These are phyloP conservation scores for Rubroboletus satanas DNA, from an alignment of 768 basidiomycete genomes.

Conservation along the genomic window DNA sequence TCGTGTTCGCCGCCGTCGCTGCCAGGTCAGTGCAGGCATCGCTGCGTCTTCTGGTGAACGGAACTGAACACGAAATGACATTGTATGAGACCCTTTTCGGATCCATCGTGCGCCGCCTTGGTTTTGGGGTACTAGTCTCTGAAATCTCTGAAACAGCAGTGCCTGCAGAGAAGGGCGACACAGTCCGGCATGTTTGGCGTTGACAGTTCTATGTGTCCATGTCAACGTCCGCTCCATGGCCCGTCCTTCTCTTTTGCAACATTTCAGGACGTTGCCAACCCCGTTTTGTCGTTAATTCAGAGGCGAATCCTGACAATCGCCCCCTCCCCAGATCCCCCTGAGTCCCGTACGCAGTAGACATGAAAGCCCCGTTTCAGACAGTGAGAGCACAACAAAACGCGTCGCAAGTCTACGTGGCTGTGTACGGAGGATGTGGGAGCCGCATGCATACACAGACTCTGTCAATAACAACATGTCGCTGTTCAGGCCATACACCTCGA, in stretches of 20 bases:
- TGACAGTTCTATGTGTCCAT: neutral
- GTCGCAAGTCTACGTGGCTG: no score
- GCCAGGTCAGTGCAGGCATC: no score
- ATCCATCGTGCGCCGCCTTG: no score
- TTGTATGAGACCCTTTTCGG: neutral
- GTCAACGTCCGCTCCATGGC: neutral
- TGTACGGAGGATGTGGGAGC: neutral
- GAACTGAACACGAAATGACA: neutral
- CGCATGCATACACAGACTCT: neutral
- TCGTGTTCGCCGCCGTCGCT: constrained; percentile 3
- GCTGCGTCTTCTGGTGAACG: neutral
- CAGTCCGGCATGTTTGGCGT: neutral
- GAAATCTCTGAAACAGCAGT: neutral
- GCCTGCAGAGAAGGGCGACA: neutral
- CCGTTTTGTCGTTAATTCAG: neutral
- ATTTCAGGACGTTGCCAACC: neutral
- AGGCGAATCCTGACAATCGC: neutral
- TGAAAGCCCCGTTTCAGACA: neutral
- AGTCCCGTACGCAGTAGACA: neutral
- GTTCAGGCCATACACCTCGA: constrained; percentile 16
- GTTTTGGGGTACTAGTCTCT: no score
- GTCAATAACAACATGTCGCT: neutral
- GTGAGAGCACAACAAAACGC: no score
- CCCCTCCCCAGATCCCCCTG: neutral
- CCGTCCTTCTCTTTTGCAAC: neutral